phyloP scores from a whole-genome alignment of 148 eudicot species.

The Euryodendron excelsum region DNA sequence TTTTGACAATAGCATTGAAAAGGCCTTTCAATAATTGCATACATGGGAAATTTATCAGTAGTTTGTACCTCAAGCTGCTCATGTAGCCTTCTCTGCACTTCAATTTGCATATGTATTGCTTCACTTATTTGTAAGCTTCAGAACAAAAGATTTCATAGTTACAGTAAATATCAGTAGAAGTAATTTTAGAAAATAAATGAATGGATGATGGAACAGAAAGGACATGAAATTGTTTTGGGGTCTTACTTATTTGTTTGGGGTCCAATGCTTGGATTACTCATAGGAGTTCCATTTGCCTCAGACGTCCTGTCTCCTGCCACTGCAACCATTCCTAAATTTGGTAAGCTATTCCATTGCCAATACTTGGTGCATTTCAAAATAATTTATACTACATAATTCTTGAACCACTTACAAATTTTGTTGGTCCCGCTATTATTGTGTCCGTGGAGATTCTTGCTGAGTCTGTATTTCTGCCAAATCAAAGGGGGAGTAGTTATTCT shows the following conservation, averaged over 20 bases:
- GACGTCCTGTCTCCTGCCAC: conserved; percentile 42
- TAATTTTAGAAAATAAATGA: neutral
- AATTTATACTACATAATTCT: neutral
- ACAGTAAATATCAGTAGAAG: neutral
- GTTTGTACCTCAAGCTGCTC: conserved; percentile 90
- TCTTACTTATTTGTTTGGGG: conserved; percentile 65
- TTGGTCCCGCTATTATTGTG: conserved; percentile 49
- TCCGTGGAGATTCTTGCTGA: conserved; percentile 77
- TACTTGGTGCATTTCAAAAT: neutral
- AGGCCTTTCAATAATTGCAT: neutral
- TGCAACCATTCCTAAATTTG: conserved; percentile 28
- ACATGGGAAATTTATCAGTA: neutral
- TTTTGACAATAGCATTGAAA: neutral
- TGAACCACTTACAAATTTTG: conserved; percentile 54
- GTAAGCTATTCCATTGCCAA: conserved; percentile 3
- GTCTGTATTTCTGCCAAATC: conserved; percentile 77
- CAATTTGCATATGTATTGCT: conserved; percentile 91
- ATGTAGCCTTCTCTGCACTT: conserved; percentile 86
- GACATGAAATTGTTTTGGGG: neutral
- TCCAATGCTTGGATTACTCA: conserved; percentile 41
- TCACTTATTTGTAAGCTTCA: conserved; percentile 78
- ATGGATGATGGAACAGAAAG: conserved; percentile 7
- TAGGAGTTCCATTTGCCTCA: conserved; percentile 51
- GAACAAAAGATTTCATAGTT: conserved; percentile 20
- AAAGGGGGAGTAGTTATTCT: conserved; percentile 8